Percentiles rank a stretch among this genome's conserved stretches.
phyloP scores from a whole-genome alignment of 805 yeast genomes.

The Kluyveromyces dobzhanskii region DNA sequence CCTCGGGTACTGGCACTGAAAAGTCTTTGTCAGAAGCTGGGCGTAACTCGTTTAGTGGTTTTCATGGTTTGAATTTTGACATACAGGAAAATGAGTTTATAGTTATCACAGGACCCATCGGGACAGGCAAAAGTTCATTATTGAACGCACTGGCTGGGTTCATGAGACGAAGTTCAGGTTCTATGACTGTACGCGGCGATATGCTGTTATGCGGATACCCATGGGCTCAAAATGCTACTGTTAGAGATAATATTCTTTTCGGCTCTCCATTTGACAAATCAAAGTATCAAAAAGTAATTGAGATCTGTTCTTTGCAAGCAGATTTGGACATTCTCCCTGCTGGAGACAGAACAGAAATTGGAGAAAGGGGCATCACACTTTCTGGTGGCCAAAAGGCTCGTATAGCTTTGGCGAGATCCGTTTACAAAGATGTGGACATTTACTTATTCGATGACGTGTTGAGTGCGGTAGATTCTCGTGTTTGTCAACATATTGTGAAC shows the following conservation, averaged over 20 bases:
- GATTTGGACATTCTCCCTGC: constrained; percentile 56
- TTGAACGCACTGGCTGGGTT: constrained; percentile 55
- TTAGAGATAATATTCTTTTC: constrained; percentile 56
- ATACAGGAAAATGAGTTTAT: constrained; percentile 61
- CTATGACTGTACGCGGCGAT: constrained; percentile 40
- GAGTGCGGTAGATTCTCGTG: constrained; percentile 71
- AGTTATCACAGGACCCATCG: constrained; percentile 41
- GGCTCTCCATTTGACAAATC: constrained; percentile 41
- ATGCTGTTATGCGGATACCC: constrained; percentile 40
- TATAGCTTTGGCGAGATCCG: constrained; percentile 59
- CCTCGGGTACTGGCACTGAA: background rate
- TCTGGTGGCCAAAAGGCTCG: constrained; percentile 78
- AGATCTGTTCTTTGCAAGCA: constrained; percentile 49
- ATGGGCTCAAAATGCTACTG: constrained; percentile 70
- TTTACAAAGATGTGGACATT: constrained; percentile 52
- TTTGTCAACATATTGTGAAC: constrained; percentile 58
- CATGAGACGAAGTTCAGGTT: constrained; percentile 45
- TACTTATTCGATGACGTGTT: constrained; percentile 60
- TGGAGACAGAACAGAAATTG: constrained; percentile 64
- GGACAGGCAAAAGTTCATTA: constrained; percentile 40
- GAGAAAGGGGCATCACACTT: constrained; percentile 65
- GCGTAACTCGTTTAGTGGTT: constrained; percentile 36
- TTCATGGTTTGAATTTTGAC: constrained; percentile 40
- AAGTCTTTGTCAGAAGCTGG: constrained; percentile 12
- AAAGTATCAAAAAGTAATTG: constrained; percentile 43